Base-by-base conservation (phyloP, 192 early-diverging fungal genomes). In the Lunasporangiospora selenospora region DNA sequence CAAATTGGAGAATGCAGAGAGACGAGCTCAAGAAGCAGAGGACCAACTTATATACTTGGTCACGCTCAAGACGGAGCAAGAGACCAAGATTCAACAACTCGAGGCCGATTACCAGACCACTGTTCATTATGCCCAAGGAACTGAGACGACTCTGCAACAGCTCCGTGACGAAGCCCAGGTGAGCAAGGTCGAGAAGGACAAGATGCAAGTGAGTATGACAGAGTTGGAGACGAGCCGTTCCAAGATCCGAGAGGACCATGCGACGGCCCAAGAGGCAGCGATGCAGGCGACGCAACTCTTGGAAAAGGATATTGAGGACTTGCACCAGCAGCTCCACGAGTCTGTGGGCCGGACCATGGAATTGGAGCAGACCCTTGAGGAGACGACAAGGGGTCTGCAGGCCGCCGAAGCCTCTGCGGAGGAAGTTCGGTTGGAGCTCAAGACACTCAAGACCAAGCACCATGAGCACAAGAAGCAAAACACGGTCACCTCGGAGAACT, bases 101-200 rank as follows among this genome's bases (percentile, higher is more conserved):
- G 76, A 80, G 48, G 37, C 55, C 3, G 81, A 83, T 39, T 76
- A 80, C 47, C 75, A 80, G 33, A 67, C 69, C 3, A 78, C 81
- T 3, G 44, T 63, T 10, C 75, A 77, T 8, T 62, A 69, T 27
- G 78, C 55, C 10, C 73, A 80, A 30, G 71, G 63, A 37, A 65
- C 73, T 0, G 80, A 81, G 50, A 49, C 51, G 3, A 76, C 71
- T 61, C 53, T 81, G 18, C 61, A 75, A 44, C 33, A 59, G 46
- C 53, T 78, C 24, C 66, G 77, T 16, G 76, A 77, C 47, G 79
- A 81, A 10, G 52, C 53, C 10, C 58, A 71, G 39, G 47, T 38
- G 3, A 53, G 46, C 34, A 61, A 51, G 19, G 15, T 30, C 24
- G 69, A 73, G 15, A 23, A 33, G 31, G 69, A 73, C 15, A 34